These are phyloP conservation scores for Phycomyces blakesleeanus DNA, from an alignment of 192 early-diverging fungal genomes.

Conservation along the genomic window DNA sequence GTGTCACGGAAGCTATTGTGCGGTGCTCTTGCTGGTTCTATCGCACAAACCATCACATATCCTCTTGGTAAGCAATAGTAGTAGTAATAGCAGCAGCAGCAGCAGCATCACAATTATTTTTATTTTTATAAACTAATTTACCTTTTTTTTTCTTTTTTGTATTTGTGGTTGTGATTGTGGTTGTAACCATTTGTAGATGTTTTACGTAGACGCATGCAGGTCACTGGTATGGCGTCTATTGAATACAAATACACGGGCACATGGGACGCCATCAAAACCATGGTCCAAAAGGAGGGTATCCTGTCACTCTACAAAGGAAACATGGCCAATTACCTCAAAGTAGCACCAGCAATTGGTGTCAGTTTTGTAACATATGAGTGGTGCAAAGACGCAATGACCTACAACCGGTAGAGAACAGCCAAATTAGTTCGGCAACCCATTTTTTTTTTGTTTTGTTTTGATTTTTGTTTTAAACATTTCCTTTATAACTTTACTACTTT, in stretches of 20 bases:
- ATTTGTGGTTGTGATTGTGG: too few relatives aligned
- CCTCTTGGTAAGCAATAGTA: constrained; percentile 56
- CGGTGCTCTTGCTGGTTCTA: constrained; percentile 74
- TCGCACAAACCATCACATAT: constrained; percentile 80
- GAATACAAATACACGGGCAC: constrained; percentile 71
- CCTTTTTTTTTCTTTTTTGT: background rate
- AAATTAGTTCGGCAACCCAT: too few relatives aligned
- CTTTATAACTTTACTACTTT: too few relatives aligned
- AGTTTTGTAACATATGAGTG: constrained; percentile 81
- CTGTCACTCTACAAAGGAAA: constrained; percentile 72
- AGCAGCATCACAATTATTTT: too few relatives aligned
- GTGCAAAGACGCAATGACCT: constrained; percentile 63
- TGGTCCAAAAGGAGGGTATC: constrained; percentile 64
- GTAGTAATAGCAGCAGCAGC: too few relatives aligned
- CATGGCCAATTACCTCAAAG: constrained; percentile 81
- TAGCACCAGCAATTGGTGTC: constrained; percentile 80
- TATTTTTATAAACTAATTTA: too few relatives aligned
- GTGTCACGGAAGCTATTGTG: constrained; percentile 62
- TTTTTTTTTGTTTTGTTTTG: too few relatives aligned
- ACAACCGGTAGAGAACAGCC: constrained; percentile 12
- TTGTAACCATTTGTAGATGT: constrained; percentile 45
- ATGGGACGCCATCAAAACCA: constrained; percentile 57
- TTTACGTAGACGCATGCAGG: constrained; percentile 74
- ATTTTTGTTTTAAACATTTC: too few relatives aligned
- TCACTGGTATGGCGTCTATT: constrained; percentile 65